Evolutionary conservation across 2,329 filamentous ascomycete species (phyloP).

Genomic region (Aspergillus fischeri): DNA sequence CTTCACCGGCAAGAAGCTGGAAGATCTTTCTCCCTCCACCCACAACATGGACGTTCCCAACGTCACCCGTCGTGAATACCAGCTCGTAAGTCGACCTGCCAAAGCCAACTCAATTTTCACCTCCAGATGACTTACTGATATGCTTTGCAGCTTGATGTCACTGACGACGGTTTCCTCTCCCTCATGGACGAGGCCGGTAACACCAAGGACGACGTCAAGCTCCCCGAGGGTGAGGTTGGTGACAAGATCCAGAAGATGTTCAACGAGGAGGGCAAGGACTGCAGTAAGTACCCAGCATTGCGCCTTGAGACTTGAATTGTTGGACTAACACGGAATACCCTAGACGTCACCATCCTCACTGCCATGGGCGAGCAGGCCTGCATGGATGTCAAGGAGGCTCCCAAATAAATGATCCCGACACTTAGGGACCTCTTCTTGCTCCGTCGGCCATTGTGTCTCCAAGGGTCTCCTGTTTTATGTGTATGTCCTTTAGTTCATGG

Average conservation of each 20-base stretch:
- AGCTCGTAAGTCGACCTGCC: slow-evolving; percentile 67
- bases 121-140: slow-evolving; percentile 1
- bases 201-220: slow-evolving; percentile 91
- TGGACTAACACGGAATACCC: neutral
- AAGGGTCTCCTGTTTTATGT: slow-evolving; percentile 21
- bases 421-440: slow-evolving; percentile 22
- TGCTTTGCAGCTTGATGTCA: slow-evolving; percentile 72
- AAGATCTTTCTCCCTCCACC: slow-evolving; percentile 98
- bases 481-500: slow-evolving; percentile 26
- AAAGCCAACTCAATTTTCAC: neutral
- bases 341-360: slow-evolving; percentile 87
- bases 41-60: slow-evolving; percentile 84
- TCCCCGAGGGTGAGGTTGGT: slow-evolving; percentile 85
- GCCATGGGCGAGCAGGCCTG: slow-evolving; percentile 94
- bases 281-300: slow-evolving; percentile 62
- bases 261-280: slow-evolving; percentile 80
- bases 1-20: slow-evolving; percentile 99
- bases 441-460: slow-evolving; percentile 28
- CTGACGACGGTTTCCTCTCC: slow-evolving; percentile 90
- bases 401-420: slow-evolving; percentile 27
- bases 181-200: slow-evolving; percentile 84
- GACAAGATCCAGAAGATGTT: slow-evolving; percentile 82
- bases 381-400: slow-evolving; percentile 93
- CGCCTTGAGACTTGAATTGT: neutral
- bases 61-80: slow-evolving; percentile 84